Percentiles rank a stretch among this genome's conserved stretches.
Conservation (phyloP, 176 grass and related monocot species). For the Bothriochloa decipiens region DNA sequence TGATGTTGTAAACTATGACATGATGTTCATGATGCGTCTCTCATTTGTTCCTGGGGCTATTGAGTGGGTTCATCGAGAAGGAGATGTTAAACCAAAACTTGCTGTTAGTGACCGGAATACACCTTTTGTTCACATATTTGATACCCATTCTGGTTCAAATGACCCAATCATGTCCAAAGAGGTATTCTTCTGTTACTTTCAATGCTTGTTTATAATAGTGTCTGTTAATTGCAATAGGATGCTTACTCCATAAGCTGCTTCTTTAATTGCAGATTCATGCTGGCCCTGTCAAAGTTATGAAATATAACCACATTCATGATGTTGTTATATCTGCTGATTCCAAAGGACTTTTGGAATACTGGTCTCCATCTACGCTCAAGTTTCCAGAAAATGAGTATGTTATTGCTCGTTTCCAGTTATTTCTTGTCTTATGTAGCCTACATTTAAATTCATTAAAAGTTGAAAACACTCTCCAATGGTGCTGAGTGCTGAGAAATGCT, state of each 20-base stretch:
- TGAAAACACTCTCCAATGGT: background rate
- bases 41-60: conserved; percentile 78
- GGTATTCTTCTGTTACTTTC: conserved; percentile 46
- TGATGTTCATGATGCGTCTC: conserved; percentile 99
- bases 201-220: background rate
- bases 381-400: conserved; percentile 84
- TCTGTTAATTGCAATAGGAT: conserved; percentile 3
- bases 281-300: conserved; percentile 87
- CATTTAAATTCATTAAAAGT: background rate
- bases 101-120: conserved; percentile 81
- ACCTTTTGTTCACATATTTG: conserved; percentile 79
- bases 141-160: conserved; percentile 82
- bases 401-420: conserved; percentile 24
- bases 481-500: background rate
- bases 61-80: conserved; percentile 90
- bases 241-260: conserved; percentile 23
- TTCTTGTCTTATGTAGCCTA: conserved; percentile 14
- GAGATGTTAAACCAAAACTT: conserved; percentile 90
- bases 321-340: conserved; percentile 82
- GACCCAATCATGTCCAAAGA: conserved; percentile 93
- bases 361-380: conserved; percentile 77
- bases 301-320: conserved; percentile 72
- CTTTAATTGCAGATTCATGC: conserved; percentile 70
- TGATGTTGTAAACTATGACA: conserved; percentile 98
- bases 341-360: conserved; percentile 88